A percentile compares a stretch with the other conserved stretches of the same genome.
Evolutionary conservation across 78 protist genomes (phyloP).

Genomic region (Dictyostelium firmibasis): DNA sequence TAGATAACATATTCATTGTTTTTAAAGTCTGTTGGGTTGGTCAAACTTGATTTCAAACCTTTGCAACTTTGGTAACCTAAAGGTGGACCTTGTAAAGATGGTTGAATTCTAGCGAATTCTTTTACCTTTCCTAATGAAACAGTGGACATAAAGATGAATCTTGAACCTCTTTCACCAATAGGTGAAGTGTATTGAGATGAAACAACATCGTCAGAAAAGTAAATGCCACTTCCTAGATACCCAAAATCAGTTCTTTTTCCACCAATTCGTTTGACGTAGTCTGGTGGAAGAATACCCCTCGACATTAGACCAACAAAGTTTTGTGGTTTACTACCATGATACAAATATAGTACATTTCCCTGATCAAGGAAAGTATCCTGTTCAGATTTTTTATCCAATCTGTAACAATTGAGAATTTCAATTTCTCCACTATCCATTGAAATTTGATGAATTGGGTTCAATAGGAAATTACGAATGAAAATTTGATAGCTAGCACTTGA

Average conservation of each 20-base stretch:
- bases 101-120: neutral
- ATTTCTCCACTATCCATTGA: neutral
- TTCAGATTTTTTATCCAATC: neutral
- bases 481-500: neutral
- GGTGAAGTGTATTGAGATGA: neutral
- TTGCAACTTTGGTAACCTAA: conserved; percentile 14
- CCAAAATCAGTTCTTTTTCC: conserved; percentile 61
- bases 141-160: neutral
- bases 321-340: conserved; percentile 33
- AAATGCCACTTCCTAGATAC: conserved; percentile 29
- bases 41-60: neutral
- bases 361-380: neutral
- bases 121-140: conserved; percentile 30
- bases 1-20: conserved; percentile 52
- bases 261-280: neutral
- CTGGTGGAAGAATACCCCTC: conserved; percentile 21
- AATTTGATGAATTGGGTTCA: neutral
- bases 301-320: conserved; percentile 42
- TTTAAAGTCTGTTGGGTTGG: conserved; percentile 2
- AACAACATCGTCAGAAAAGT: neutral
- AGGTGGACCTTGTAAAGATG: conserved; percentile 13
- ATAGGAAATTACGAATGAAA: neutral
- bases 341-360: conserved; percentile 37
- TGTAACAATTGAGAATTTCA: neutral
- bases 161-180: neutral